These are phyloP conservation scores for Lecanicillium sp. DNA, from an alignment of 2,329 filamentous ascomycete species.

Conservation along the genomic window DNA sequence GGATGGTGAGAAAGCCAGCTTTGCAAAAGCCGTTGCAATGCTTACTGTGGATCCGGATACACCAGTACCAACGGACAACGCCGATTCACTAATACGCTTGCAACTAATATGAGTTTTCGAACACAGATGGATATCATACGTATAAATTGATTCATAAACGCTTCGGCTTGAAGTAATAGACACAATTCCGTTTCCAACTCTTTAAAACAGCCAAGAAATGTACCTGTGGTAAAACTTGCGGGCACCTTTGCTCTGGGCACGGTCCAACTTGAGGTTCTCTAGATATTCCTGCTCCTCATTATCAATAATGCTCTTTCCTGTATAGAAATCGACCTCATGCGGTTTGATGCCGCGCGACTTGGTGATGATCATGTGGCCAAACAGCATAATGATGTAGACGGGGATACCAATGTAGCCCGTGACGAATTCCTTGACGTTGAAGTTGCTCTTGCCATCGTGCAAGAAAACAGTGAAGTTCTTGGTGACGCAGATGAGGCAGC, in stretches of 20 bases:
- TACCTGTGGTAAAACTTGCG: conserved; percentile 29
- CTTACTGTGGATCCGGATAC: no score
- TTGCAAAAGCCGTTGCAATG: no score
- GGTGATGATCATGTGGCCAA: conserved; percentile 56
- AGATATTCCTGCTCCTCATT: conserved; percentile 64
- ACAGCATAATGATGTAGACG: conserved; percentile 61
- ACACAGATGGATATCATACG: no score
- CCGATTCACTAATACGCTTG: no score
- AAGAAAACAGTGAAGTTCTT: conserved; percentile 77
- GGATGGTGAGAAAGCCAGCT: no score
- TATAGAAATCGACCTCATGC: conserved; percentile 59
- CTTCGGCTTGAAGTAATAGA: no score
- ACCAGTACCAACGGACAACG: no score
- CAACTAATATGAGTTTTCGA: no score
- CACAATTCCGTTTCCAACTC: neutral
- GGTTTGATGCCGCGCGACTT: conserved; percentile 48
- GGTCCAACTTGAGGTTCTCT: conserved; percentile 26
- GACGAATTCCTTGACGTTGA: conserved; percentile 70
- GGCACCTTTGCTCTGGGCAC: conserved; percentile 17
- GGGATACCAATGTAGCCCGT: conserved; percentile 73
- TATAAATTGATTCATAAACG: no score
- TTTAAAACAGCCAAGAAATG: conserved; percentile 29
- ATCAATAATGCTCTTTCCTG: conserved; percentile 66
- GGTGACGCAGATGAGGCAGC: conserved; percentile 65
- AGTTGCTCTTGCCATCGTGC: conserved; percentile 40